These are phyloP conservation scores for Leptographium radiaticola DNA, from an alignment of 2,329 filamentous ascomycete species.

Conservation along the genomic window DNA sequence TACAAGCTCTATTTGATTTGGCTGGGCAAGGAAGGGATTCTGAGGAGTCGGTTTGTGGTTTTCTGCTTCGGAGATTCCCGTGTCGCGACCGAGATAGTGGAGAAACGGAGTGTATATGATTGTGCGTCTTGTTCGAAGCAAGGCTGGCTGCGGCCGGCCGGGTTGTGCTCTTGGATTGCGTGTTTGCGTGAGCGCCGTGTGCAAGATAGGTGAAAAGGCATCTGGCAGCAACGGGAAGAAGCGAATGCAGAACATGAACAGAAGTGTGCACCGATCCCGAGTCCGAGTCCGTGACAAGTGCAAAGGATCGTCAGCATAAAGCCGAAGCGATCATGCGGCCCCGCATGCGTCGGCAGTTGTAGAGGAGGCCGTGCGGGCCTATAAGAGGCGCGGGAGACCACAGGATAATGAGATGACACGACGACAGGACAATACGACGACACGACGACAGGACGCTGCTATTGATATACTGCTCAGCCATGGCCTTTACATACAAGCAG, in stretches of 20 bases:
- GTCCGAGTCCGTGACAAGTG: too few species aligned
- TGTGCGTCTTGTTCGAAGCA: slow-evolving; percentile 6
- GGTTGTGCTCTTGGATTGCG: background rate
- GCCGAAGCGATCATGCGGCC: too few species aligned
- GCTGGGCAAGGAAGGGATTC: slow-evolving; percentile 6
- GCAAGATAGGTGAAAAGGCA: background rate
- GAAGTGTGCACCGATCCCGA: too few species aligned
- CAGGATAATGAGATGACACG: too few species aligned
- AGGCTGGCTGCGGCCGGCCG: slow-evolving; percentile 4
- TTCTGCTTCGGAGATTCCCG: slow-evolving; percentile 10
- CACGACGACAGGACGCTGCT: too few species aligned
- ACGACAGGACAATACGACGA: too few species aligned
- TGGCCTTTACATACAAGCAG: too few species aligned
- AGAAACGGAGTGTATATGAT: slow-evolving; percentile 8
- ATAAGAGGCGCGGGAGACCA: too few species aligned
- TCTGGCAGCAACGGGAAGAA: background rate
- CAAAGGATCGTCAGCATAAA: too few species aligned
- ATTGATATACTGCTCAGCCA: too few species aligned
- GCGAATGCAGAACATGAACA: background rate
- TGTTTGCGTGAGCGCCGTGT: background rate
- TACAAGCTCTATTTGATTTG: background rate
- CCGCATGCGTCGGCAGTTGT: too few species aligned
- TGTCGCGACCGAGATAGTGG: slow-evolving; percentile 9
- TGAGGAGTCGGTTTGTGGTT: slow-evolving; percentile 12
- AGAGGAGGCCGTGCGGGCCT: too few species aligned